These are phyloP conservation scores for Candida chauliodis DNA, from an alignment of 805 yeast genomes.

Conservation along the genomic window DNA sequence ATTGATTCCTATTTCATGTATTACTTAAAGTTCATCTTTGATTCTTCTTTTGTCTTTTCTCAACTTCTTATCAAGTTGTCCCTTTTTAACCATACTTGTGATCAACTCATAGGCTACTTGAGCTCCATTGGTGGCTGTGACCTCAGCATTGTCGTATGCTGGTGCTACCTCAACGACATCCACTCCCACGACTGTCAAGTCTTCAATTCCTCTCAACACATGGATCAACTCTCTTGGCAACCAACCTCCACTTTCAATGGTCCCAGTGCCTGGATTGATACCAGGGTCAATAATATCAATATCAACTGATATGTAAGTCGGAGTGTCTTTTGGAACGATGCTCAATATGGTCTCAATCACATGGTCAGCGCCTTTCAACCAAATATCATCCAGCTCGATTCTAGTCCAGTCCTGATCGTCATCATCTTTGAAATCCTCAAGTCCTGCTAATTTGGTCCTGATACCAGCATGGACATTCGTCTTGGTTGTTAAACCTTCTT, in stretches of 20 bases:
- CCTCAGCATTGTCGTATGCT: conserved; percentile 59
- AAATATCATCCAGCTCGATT: conserved; percentile 69
- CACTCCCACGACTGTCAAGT: conserved; percentile 49
- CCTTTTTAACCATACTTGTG: conserved; percentile 71
- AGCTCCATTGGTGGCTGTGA: conserved; percentile 67
- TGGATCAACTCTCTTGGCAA: conserved; percentile 52
- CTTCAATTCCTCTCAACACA: conserved; percentile 43
- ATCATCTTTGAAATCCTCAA: conserved; percentile 64
- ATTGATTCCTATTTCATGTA: no score
- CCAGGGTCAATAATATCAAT: conserved; percentile 62
- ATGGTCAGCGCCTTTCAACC: conserved; percentile 59
- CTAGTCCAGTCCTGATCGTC: conserved; percentile 64
- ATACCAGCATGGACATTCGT: conserved; percentile 73
- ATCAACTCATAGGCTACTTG: conserved; percentile 68
- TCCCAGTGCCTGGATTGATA: conserved; percentile 56
- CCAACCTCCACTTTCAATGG: conserved; percentile 59
- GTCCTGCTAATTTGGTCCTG: conserved; percentile 68
- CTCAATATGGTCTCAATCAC: conserved; percentile 52
- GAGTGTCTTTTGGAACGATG: conserved; percentile 57
- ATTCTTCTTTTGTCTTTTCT: no score
- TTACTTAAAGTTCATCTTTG: conserved; percentile 3
- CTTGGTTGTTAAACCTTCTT: conserved; percentile 61
- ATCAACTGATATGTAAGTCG: conserved; percentile 77
- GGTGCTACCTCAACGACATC: conserved; percentile 63
- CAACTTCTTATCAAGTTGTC: conserved; percentile 12